Evolutionary conservation across 78 protist species (phyloP).

Genomic region (Chrysochromulina tobinii): DNA sequence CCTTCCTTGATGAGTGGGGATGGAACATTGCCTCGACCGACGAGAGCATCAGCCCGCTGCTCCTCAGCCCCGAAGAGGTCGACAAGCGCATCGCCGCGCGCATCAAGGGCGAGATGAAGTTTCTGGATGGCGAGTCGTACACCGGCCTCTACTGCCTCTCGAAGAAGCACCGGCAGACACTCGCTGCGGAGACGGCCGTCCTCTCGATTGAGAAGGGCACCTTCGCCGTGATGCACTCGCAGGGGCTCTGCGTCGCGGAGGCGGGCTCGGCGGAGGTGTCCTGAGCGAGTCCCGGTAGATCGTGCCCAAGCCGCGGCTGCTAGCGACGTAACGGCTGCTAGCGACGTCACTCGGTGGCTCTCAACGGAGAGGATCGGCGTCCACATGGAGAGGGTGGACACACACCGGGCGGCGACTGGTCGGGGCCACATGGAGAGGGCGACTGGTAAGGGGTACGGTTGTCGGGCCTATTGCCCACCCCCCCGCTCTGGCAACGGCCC

Average conservation of each 20-base stretch:
- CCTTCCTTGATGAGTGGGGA: conserved; percentile 57
- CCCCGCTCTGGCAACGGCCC: no score
- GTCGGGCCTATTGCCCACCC: no score
- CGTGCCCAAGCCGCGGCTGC: no score
- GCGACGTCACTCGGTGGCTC: no score
- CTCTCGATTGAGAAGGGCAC: not conserved
- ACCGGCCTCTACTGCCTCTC: conserved; percentile 32
- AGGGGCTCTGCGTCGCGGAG: conserved; percentile 18
- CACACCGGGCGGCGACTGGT: no score
- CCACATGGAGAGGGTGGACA: no score
- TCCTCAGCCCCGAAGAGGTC: not conserved
- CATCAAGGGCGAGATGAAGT: conserved; percentile 18
- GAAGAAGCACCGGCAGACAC: conserved; percentile 30
- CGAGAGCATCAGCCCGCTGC: not conserved
- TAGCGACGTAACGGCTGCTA: no score
- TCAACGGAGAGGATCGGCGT: no score
- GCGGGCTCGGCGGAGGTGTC: no score
- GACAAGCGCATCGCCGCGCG: conserved; percentile 3
- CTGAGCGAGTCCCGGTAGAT: no score
- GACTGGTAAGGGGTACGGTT: no score
- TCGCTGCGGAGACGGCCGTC: conserved; percentile 12
- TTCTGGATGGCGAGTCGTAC: conserved; percentile 48
- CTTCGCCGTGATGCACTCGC: not conserved
- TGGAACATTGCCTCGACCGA: conserved; percentile 33
- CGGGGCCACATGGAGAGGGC: no score